Evolutionary conservation across 2,329 filamentous ascomycete genomes (phyloP).

Genomic region (Phialocephala subalpina): DNA sequence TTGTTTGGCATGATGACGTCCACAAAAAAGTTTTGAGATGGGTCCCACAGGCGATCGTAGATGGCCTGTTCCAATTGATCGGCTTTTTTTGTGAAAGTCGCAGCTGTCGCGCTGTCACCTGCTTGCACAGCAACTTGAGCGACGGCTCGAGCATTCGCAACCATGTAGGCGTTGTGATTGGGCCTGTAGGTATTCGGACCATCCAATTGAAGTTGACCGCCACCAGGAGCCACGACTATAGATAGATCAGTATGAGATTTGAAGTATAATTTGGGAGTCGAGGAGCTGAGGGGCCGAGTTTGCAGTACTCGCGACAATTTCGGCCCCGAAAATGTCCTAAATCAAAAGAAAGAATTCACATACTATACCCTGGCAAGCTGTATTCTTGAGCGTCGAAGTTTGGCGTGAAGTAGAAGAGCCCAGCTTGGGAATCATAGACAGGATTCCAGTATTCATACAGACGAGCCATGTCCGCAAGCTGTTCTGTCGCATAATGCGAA

Average conservation of each 20-base stretch:
- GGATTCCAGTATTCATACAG: constrained; percentile 51
- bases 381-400: constrained; percentile 54
- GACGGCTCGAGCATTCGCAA: constrained; percentile 51
- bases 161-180: constrained; percentile 54
- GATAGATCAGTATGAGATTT: no score
- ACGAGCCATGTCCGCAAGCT: constrained; percentile 50
- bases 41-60: constrained; percentile 48
- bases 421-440: constrained; percentile 45
- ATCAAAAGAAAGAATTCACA: no score
- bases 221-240: no score
- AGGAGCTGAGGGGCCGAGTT: no score
- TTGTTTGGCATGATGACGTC: constrained; percentile 49
- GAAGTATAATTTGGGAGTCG: no score
- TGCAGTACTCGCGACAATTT: no score
- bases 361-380: constrained; percentile 50
- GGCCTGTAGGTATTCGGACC: constrained; percentile 53
- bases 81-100: constrained; percentile 46
- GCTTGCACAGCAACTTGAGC: constrained; percentile 46
- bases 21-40: constrained; percentile 49
- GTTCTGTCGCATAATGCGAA: constrained; percentile 45
- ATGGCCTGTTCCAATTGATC: constrained; percentile 47
- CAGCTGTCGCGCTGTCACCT: constrained; percentile 42
- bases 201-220: constrained; percentile 43
- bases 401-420: constrained; percentile 52
- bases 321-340: no score